phyloP scores from a whole-genome alignment of 108 stramenopile genomes.

The Skeletonema grethae region DNA sequence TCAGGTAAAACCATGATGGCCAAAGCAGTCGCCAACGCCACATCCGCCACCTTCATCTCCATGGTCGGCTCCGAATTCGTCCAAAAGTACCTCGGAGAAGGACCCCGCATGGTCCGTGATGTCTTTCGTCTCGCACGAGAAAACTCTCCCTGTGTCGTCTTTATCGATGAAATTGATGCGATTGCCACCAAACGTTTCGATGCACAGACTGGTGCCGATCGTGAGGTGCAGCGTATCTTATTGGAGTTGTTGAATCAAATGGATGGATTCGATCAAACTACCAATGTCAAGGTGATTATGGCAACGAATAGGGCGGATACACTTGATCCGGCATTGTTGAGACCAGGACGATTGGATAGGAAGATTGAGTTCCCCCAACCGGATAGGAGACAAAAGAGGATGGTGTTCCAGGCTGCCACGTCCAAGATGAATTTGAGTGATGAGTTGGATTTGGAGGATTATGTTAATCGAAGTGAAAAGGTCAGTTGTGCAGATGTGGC shows the following conservation, averaged over 20 bases:
- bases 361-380: slow-evolving; percentile 99
- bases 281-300: slow-evolving; percentile 99
- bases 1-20: slow-evolving; percentile 99
- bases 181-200: slow-evolving; percentile 99
- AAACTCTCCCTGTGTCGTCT: slow-evolving; percentile 97
- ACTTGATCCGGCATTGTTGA: slow-evolving; percentile 97
- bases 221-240: slow-evolving; percentile 99
- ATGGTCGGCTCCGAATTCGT: slow-evolving; percentile 99
- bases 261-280: slow-evolving; percentile 99
- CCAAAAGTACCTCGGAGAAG: slow-evolving; percentile 99
- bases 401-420: slow-evolving; percentile 99
- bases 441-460: slow-evolving; percentile 98
- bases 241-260: slow-evolving; percentile 99
- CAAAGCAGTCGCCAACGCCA: slow-evolving; percentile 98
- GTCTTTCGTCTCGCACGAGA: slow-evolving; percentile 99
- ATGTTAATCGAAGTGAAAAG: slow-evolving; percentile 98
- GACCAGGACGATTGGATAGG: slow-evolving; percentile 98
- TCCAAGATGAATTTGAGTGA: slow-evolving; percentile 98
- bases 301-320: slow-evolving; percentile 99
- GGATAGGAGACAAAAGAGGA: slow-evolving; percentile 98
- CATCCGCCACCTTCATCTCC: slow-evolving; percentile 97
- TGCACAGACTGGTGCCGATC: slow-evolving; percentile 98
- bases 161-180: slow-evolving; percentile 99
- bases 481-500: slow-evolving; percentile 94
- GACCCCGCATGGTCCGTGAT: slow-evolving; percentile 99